Base-by-base conservation (phyloP, 352 stramenopile genomes). In the Globisporangium solare region DNA sequence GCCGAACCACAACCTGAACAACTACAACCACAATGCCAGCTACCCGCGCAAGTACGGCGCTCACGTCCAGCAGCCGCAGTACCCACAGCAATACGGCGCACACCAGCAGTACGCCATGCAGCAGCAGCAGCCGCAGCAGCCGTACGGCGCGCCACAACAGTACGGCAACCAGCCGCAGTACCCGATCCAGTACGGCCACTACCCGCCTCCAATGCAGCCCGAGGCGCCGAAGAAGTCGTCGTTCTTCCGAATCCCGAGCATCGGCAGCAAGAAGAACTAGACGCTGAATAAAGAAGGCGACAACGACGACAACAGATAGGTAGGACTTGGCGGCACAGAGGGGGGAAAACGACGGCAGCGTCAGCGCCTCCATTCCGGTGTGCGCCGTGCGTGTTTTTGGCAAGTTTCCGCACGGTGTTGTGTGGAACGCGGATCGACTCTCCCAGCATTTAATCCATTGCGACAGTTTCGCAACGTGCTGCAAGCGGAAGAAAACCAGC, bases 221-320 rank as follows among this genome's bases (percentile, higher is more conserved):
- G 67, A 80, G 17, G 57, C 64, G 18, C 61, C 67, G n/a, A 89
- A 88, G 68, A 83, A 83, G 41, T 87, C 79, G 53, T 83, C 74
- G 40, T 82, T 85, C 52, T 89, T 89, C 68, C 73, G 77, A 13
- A 62, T 92, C 24, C 81, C 81, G 17, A 67, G 75, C 52, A 71
- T 80, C 37, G 76, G 79, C 37, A 74, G 79, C 67, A 86, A 86
- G 67, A 92, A 88, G 70, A 88, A 87, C 66, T 89, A 81, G 45
- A n/a, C 15, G 0, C 32, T n/a, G 7, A n/a, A n/a, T n/a, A n/a
- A n/a, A n/a, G n/a, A 18, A 6, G 13, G 53, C 32, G 18, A 41
- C 21, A 53, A 35, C 32, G 18, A 41, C 21, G 47, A 35, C 17
- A 48, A 58, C 51, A 58, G 39, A 58, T 58, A 58, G 51, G 51